phyloP scores from a whole-genome alignment of 2,329 filamentous ascomycete genomes.

The Microsporum canis region DNA sequence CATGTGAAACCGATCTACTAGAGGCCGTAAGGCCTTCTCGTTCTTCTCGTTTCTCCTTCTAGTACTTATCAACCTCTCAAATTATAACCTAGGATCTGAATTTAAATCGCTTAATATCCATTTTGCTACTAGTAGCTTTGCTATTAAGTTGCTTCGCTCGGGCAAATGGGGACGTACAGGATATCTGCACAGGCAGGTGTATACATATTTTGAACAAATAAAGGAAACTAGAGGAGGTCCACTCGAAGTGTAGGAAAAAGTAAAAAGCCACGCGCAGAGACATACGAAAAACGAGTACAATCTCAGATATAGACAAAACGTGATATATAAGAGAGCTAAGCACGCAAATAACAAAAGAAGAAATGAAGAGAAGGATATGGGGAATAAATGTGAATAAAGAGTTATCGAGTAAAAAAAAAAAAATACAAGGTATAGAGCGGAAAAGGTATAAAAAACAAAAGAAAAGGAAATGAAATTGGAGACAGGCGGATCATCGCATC shows the following conservation, averaged over 20 bases:
- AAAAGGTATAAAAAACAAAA: not conserved
- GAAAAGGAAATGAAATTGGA: not conserved
- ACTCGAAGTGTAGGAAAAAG: not conserved
- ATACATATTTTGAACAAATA: not conserved
- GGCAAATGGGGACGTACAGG: not conserved
- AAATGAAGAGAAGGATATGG: not conserved
- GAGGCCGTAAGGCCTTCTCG: too few species aligned
- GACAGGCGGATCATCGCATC: not conserved
- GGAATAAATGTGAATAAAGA: not conserved
- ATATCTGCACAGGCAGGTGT: not conserved
- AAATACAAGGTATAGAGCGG: conserved; percentile 2
- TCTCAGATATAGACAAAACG: not conserved
- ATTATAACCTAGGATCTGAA: not conserved
- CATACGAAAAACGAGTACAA: not conserved
- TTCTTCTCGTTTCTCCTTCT: too few species aligned
- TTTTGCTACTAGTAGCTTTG: not conserved
- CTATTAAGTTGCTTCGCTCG: not conserved
- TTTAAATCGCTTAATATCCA: not conserved
- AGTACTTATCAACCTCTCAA: too few species aligned
- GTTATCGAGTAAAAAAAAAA: not conserved
- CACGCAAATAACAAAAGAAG: not conserved
- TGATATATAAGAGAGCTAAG: not conserved
- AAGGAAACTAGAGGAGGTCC: not conserved
- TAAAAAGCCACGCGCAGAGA: not conserved
- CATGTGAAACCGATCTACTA: too few species aligned